phyloP scores from a whole-genome alignment of 2,329 filamentous ascomycete genomes.

The Penicillium digitatum region DNA sequence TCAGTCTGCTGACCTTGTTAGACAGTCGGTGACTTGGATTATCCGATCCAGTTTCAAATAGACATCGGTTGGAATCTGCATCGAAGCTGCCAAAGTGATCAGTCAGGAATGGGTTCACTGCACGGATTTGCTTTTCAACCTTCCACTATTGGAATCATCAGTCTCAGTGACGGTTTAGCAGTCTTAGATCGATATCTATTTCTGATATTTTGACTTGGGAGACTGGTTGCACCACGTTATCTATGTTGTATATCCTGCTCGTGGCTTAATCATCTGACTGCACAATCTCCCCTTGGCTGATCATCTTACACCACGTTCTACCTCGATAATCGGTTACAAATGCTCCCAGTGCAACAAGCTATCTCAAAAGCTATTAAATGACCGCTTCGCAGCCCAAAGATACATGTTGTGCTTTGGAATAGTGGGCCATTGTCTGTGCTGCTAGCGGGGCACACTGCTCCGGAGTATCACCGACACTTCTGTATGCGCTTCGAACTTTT shows the following conservation, averaged over 20 bases:
- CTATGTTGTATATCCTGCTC: not conserved
- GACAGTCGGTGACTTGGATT: conserved; percentile 6
- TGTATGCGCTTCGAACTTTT: not conserved
- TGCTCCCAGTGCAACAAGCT: not conserved
- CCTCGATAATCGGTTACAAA: not conserved
- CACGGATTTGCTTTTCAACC: not conserved
- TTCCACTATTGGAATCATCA: not conserved
- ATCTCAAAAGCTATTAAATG: conserved; percentile 14
- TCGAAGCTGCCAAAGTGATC: conserved; percentile 16
- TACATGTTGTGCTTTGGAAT: not conserved
- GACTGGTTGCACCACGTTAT: not conserved
- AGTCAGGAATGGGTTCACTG: conserved; percentile 4
- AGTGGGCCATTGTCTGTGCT: conserved; percentile 2
- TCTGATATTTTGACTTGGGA: not conserved
- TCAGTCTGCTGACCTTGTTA: conserved; percentile 18
- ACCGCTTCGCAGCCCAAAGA: conserved; percentile 5
- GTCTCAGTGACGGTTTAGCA: not conserved
- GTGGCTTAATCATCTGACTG: not conserved
- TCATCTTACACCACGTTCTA: not conserved
- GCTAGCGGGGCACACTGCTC: conserved; percentile 8
- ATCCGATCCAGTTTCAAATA: conserved; percentile 16
- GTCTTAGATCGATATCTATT: not conserved
- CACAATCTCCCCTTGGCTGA: not conserved
- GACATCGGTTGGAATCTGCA: conserved; percentile 15
- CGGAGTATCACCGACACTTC: not conserved